Evolutionary conservation across 2,329 filamentous ascomycete species (phyloP).

Genomic region (Metarhizium album): DNA sequence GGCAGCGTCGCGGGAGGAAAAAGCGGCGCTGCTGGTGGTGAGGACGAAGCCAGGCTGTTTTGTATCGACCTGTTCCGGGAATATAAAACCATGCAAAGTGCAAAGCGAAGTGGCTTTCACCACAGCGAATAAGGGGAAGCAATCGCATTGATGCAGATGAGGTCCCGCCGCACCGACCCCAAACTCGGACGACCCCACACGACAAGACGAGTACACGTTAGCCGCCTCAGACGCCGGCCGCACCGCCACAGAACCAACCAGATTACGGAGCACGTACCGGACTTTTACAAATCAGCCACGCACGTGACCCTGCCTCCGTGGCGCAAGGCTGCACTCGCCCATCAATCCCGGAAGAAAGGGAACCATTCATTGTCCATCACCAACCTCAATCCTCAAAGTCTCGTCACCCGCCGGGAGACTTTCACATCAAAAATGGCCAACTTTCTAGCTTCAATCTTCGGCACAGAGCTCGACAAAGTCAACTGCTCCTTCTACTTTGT

Average conservation of each 20-base stretch:
- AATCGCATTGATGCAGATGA: not conserved
- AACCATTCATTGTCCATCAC: conserved; percentile 4
- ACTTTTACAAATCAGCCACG: conserved; percentile 19
- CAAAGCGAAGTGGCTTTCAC: not conserved
- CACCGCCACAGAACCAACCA: conserved; percentile 7
- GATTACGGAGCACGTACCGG: no score
- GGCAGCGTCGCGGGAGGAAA: not conserved
- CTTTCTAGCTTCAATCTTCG: conserved; percentile 98
- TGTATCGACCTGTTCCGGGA: no score
- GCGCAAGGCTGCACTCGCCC: conserved; percentile 3
- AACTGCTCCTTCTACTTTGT: conserved; percentile 93
- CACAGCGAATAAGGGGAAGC: not conserved
- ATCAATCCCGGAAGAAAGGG: conserved; percentile 1
- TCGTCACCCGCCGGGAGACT: not conserved
- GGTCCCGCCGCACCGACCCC: conserved; percentile 2
- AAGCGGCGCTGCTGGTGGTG: not conserved
- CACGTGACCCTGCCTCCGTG: conserved; percentile 18
- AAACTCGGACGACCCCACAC: not conserved
- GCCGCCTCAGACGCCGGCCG: not conserved
- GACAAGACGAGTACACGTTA: not conserved
- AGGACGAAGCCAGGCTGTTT: not conserved
- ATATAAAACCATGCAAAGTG: no score
- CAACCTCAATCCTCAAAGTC: not conserved
- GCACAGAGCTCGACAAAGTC: conserved; percentile 98
- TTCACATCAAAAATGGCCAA: conserved; percentile 60